phyloP scores from a whole-genome alignment of 208 protist genomes.

The Spongospora subterranea region DNA sequence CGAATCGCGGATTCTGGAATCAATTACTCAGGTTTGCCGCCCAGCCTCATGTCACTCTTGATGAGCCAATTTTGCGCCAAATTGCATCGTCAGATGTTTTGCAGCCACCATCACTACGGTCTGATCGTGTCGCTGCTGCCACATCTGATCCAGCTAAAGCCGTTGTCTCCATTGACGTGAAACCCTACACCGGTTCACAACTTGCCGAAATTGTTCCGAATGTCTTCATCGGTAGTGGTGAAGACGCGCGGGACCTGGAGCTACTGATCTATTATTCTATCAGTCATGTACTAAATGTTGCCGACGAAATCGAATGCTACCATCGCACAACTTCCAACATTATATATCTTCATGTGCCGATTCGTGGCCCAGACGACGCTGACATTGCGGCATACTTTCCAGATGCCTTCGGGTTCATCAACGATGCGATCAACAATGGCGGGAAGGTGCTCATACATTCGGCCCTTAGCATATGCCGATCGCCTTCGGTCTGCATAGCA shows the following conservation, averaged over 20 bases:
- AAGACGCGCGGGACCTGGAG: background rate
- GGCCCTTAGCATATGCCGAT: background rate
- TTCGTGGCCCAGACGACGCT: slow-evolving; percentile 22
- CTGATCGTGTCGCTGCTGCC: too few relatives aligned
- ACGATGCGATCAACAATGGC: slow-evolving; percentile 11
- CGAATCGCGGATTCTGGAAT: background rate
- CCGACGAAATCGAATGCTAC: background rate
- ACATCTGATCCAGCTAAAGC: too few relatives aligned
- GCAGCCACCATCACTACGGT: too few relatives aligned
- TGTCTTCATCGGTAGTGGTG: too few relatives aligned
- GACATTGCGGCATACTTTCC: slow-evolving; percentile 49
- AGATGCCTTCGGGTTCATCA: slow-evolving; percentile 26
- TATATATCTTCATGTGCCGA: slow-evolving; percentile 40
- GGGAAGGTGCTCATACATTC: slow-evolving; percentile 54
- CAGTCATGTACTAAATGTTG: background rate
- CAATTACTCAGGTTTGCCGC: background rate
- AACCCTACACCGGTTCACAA: too few relatives aligned
- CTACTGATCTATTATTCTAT: background rate
- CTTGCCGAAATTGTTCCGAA: too few relatives aligned
- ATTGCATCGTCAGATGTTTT: too few relatives aligned
- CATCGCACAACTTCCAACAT: background rate
- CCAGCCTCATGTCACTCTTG: too few relatives aligned
- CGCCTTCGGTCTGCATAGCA: slow-evolving; percentile 10
- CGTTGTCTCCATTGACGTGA: too few relatives aligned
- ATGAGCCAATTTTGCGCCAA: too few relatives aligned